Conservation (phyloP, 2,329 filamentous ascomycete species). For the Ophiostoma angusticollis region DNA sequence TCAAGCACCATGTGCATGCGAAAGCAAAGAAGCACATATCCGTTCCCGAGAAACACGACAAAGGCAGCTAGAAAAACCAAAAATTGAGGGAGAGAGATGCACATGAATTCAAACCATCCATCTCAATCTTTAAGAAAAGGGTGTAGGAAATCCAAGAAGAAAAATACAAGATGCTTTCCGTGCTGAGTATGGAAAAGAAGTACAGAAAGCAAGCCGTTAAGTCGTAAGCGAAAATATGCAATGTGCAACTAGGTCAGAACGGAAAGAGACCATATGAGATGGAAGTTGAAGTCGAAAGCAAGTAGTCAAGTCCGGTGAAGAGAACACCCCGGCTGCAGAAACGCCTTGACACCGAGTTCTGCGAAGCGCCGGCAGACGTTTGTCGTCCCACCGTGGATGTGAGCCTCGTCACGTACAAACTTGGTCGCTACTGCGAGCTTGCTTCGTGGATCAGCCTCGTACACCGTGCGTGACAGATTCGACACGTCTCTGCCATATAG, state of each 20-base stretch:
- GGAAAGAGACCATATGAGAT: no score
- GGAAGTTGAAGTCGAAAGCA: not conserved
- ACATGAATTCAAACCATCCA: no score
- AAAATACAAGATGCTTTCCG: no score
- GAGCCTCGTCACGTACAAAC: slow-evolving; percentile 54
- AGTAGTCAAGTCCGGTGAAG: slow-evolving; percentile 15
- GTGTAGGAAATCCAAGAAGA: not conserved
- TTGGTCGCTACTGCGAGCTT: slow-evolving; percentile 57
- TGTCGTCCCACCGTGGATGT: slow-evolving; percentile 54
- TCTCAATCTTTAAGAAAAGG: no score
- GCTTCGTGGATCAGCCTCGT: slow-evolving; percentile 54
- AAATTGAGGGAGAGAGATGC: no score
- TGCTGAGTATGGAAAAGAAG: no score
- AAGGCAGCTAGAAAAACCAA: no score
- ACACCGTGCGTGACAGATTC: slow-evolving; percentile 44
- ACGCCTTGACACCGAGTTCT: slow-evolving; percentile 51
- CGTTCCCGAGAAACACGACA: no score
- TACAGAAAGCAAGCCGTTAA: no score
- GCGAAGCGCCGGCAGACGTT: slow-evolving; percentile 60
- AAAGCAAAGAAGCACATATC: no score
- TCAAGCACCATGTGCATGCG: no score
- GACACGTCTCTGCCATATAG: slow-evolving; percentile 24
- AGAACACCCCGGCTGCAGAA: slow-evolving; percentile 40
- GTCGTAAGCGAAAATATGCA: not conserved
- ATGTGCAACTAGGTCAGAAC: no score